These are phyloP conservation scores for Eucalyptus marginata DNA, from an alignment of 345 rosid species.

Conservation along the genomic window DNA sequence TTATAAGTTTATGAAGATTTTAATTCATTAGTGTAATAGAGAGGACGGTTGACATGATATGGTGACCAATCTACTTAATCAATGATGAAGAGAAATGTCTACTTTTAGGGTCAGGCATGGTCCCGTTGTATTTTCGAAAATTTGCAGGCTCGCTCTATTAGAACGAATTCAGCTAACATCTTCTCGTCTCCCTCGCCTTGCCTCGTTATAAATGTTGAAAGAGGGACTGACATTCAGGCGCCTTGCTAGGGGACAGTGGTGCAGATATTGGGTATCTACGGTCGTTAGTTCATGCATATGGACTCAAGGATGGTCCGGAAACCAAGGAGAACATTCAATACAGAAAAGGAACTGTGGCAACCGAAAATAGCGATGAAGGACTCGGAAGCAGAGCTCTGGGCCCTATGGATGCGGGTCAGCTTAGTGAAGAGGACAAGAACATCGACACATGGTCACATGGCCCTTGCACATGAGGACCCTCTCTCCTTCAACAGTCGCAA, in stretches of 20 bases:
- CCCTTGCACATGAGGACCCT: constrained; percentile 28
- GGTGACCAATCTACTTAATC: background rate
- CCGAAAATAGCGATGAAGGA: background rate
- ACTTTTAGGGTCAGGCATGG: background rate
- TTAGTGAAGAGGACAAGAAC: constrained; percentile 6
- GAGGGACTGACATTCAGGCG: background rate
- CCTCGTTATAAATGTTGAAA: background rate
- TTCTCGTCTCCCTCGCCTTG: background rate
- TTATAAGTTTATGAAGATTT: background rate
- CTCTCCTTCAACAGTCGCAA: background rate
- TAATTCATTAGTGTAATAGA: background rate
- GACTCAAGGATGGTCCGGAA: background rate
- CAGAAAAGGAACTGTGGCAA: background rate
- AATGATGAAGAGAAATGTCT: background rate
- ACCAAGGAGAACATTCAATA: background rate
- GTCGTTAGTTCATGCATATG: background rate
- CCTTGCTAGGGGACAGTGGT: background rate
- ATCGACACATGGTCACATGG: constrained; percentile 48
- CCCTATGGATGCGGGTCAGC: background rate
- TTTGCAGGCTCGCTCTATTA: background rate
- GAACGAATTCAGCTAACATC: background rate
- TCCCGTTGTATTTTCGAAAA: background rate
- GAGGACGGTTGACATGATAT: background rate
- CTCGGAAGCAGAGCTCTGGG: background rate
- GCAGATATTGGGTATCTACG: background rate